phyloP scores from a whole-genome alignment of 345 rosid genomes.

The Anacardium occidentale region DNA sequence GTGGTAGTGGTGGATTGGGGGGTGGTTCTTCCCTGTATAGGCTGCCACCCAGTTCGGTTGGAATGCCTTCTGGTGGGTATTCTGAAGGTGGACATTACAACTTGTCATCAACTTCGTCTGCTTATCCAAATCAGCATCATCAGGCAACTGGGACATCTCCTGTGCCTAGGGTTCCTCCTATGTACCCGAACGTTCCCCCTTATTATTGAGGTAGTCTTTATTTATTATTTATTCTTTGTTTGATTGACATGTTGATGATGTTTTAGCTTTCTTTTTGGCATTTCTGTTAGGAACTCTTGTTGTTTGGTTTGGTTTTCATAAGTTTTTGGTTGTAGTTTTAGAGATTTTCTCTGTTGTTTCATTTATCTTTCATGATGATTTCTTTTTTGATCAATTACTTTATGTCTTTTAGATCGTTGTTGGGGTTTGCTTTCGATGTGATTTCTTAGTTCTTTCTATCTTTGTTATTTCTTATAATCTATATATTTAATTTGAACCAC shows the following conservation, averaged over 20 bases:
- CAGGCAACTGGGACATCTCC: conserved; percentile 67
- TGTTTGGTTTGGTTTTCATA: background rate
- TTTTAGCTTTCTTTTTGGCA: background rate
- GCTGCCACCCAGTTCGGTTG: conserved; percentile 51
- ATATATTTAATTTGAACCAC: background rate
- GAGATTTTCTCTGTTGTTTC: background rate
- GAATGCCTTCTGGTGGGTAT: conserved; percentile 69
- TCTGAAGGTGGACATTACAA: conserved; percentile 60
- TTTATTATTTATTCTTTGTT: background rate
- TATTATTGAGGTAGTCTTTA: conserved; percentile 63
- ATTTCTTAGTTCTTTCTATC: background rate
- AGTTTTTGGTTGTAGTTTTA: background rate
- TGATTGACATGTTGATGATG: background rate
- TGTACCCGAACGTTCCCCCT: conserved; percentile 70
- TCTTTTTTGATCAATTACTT: background rate
- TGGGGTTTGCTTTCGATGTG: background rate
- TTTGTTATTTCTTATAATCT: background rate
- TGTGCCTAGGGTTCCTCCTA: conserved; percentile 58
- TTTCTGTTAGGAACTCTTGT: background rate
- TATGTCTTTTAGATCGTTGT: background rate
- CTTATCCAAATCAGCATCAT: conserved; percentile 62
- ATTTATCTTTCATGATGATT: background rate
- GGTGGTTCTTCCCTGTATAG: conserved; percentile 58
- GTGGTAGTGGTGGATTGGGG: conserved; percentile 25
- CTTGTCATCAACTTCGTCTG: conserved; percentile 43